A percentile compares a stretch with the other conserved stretches of the same genome.
phyloP scores from a whole-genome alignment of 345 rosid genomes.

The Arabis hirsuta region DNA sequence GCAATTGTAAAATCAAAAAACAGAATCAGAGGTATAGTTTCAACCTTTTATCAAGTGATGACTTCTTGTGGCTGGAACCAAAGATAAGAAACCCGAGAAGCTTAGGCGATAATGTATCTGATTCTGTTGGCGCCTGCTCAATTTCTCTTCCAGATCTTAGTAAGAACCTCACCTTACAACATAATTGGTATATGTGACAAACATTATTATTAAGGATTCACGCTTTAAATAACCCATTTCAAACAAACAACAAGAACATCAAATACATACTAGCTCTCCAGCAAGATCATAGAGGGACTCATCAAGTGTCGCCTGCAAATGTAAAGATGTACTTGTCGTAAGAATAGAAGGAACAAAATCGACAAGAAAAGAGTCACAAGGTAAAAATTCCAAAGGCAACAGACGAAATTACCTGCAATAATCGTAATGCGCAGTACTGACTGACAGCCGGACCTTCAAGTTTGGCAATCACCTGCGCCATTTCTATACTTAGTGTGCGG shows the following conservation, averaged over 20 bases:
- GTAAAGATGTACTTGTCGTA: conserved; percentile 29
- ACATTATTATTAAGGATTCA: conserved; percentile 17
- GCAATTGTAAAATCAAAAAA: conserved; percentile 10
- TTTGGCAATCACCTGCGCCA: conserved; percentile 86
- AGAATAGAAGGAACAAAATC: conserved; percentile 18
- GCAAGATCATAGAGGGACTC: conserved; percentile 98
- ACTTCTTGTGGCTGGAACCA: conserved; percentile 71
- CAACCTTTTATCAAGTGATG: conserved; percentile 82
- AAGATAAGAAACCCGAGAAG: conserved; percentile 86
- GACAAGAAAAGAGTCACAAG: conserved; percentile 13
- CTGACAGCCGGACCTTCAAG: conserved; percentile 99
- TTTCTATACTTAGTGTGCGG: conserved; percentile 21
- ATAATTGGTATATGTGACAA: conserved; percentile 22
- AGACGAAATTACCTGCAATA: conserved; percentile 67
- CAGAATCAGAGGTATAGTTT: conserved; percentile 17
- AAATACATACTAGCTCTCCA: conserved; percentile 83
- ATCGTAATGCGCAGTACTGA: conserved; percentile 93
- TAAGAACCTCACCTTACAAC: conserved; percentile 86
- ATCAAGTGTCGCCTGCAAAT: conserved; percentile 89
- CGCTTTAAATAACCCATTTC: conserved; percentile 3
- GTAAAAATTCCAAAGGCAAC: neutral
- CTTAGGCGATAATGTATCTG: conserved; percentile 80
- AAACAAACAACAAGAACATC: conserved; percentile 33
- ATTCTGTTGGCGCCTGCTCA: conserved; percentile 74
- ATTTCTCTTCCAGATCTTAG: conserved; percentile 96